These are phyloP conservation scores for Chaetomiaceae sp. DNA, from an alignment of 2,329 filamentous ascomycete genomes.

Conservation along the genomic window DNA sequence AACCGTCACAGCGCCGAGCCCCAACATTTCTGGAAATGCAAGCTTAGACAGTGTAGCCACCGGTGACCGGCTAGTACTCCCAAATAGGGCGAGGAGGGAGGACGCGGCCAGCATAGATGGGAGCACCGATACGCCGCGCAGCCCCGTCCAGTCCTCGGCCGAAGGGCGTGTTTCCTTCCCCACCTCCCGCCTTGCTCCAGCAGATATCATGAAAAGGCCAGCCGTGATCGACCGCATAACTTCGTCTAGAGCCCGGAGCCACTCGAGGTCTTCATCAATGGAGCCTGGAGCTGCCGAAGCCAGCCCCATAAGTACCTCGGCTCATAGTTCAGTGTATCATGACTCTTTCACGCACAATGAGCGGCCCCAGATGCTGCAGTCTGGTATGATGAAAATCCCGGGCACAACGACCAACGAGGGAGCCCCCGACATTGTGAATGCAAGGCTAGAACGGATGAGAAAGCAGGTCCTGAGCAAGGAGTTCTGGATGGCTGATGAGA, in stretches of 20 bases:
- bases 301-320: conserved; percentile 53
- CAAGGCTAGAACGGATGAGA: conserved; percentile 65
- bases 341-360: conserved; percentile 49
- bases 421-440: conserved; percentile 54
- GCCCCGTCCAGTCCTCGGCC: conserved; percentile 36
- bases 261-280: conserved; percentile 55
- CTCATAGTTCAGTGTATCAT: conserved; percentile 54
- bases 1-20: conserved; percentile 36
- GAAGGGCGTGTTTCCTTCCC: conserved; percentile 30
- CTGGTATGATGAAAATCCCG: conserved; percentile 47
- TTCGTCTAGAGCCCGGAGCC: conserved; percentile 39
- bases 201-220: conserved; percentile 40
- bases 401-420: conserved; percentile 54
- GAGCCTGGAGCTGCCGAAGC: conserved; percentile 54
- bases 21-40: conserved; percentile 34
- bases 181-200: conserved; percentile 27
- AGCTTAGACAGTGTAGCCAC: conserved; percentile 34
- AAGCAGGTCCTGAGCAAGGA: conserved; percentile 89
- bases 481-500: conserved; percentile 99
- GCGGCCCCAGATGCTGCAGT: conserved; percentile 40
- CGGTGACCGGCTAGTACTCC: conserved; percentile 28
- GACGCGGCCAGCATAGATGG: conserved; percentile 43
- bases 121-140: conserved; percentile 40
- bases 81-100: conserved; percentile 36
- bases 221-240: conserved; percentile 54